These are phyloP conservation scores for Patellifolia procumbens DNA, from an alignment of 179 eudicot genomes.

Conservation along the genomic window DNA sequence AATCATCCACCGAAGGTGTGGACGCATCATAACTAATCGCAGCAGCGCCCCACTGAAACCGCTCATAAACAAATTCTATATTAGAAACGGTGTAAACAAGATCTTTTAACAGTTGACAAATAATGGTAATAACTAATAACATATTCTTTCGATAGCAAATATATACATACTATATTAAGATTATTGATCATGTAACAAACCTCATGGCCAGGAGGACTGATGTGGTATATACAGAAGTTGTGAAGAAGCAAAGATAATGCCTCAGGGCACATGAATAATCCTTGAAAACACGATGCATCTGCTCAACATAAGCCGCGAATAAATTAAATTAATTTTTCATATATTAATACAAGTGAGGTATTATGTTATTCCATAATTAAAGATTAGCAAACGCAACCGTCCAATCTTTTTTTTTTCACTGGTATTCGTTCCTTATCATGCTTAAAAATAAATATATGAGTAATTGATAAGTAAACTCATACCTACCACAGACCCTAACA, in stretches of 20 bases:
- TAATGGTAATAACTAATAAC: not conserved
- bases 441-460: not conserved
- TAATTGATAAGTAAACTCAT: not conserved
- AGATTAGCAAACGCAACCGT: conserved; percentile 7
- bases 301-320: conserved; percentile 32
- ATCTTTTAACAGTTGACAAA: conserved; percentile 6
- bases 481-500: conserved; percentile 21
- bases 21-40: conserved; percentile 49
- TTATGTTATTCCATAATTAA: conserved; percentile 6
- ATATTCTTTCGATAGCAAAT: not conserved
- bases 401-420: not conserved
- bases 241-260: conserved; percentile 70
- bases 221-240: conserved; percentile 82
- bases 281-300: conserved; percentile 87
- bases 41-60: conserved; percentile 88
- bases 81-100: conserved; percentile 37
- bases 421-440: conserved; percentile 13
- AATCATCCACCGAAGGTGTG: conserved; percentile 65
- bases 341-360: not conserved
- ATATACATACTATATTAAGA: not conserved
- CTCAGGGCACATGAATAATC: conserved; percentile 69
- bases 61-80: conserved; percentile 46
- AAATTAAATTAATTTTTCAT: not conserved
- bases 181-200: conserved; percentile 38
- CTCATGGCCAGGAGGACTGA: conserved; percentile 88